These are phyloP conservation scores for Fraxinus ornus DNA, from an alignment of 305 asterid genomes.

Conservation along the genomic window DNA sequence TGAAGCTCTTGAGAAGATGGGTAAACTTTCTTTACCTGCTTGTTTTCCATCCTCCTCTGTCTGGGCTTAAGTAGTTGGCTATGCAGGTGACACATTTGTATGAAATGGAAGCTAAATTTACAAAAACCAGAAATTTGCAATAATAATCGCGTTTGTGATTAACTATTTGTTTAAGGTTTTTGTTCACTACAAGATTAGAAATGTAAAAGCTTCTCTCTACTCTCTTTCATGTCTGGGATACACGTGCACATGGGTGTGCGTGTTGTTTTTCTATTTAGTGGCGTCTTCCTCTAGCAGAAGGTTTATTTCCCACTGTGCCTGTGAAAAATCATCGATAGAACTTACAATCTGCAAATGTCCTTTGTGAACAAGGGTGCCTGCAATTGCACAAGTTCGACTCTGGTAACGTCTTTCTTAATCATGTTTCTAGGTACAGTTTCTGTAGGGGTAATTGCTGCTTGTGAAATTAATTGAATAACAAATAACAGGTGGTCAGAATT, in stretches of 20 bases:
- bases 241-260: not conserved
- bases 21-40: constrained; percentile 52
- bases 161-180: not conserved
- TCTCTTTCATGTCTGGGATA: not conserved
- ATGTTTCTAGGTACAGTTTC: not conserved
- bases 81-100: constrained; percentile 13
- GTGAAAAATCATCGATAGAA: not conserved
- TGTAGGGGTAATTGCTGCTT: not conserved
- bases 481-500: not conserved
- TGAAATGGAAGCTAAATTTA: not conserved
- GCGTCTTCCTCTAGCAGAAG: not conserved
- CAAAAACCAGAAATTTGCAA: not conserved
- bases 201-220: not conserved
- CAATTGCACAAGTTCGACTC: not conserved
- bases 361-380: not conserved
- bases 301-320: not conserved
- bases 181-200: not conserved
- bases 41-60: constrained; percentile 23
- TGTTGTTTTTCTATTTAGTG: not conserved
- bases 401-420: not conserved
- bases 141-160: not conserved
- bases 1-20: constrained; percentile 45
- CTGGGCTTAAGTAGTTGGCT: constrained; percentile 1
- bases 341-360: not conserved
- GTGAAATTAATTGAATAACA: not conserved